Conservation (phyloP, 2,329 filamentous ascomycete species). For the Aureobasidium vineae region DNA sequence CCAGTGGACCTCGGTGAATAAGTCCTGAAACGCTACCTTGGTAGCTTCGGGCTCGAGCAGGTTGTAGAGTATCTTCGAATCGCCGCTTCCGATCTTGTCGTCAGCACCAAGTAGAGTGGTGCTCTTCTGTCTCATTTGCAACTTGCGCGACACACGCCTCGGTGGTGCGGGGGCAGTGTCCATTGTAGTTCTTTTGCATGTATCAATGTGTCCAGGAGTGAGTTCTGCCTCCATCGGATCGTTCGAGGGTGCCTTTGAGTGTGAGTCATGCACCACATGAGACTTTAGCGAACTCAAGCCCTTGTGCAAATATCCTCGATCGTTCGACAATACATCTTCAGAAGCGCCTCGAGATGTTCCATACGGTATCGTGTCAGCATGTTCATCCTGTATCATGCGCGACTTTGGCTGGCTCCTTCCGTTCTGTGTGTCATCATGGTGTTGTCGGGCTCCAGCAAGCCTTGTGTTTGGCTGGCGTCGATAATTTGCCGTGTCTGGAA, state of each 20-base stretch:
- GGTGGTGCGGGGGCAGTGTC: not conserved
- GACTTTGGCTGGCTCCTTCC: not conserved
- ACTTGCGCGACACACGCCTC: conserved; percentile 6
- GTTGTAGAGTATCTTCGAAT: conserved; percentile 70
- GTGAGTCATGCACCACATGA: not conserved
- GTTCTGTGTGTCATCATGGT: conserved; percentile 13
- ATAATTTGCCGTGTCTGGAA: conserved; percentile 31
- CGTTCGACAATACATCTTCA: not conserved
- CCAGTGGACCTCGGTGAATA: conserved; percentile 78
- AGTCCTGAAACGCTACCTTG: conserved; percentile 63
- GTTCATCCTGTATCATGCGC: not conserved
- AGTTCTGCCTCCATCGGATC: not conserved
- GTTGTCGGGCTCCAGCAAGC: conserved; percentile 18
- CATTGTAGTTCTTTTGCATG: not conserved
- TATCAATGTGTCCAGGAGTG: not conserved
- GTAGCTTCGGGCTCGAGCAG: conserved; percentile 58
- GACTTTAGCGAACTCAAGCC: not conserved
- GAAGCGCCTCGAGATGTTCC: not conserved
- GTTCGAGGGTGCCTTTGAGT: not conserved
- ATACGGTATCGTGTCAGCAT: not conserved
- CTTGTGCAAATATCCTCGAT: not conserved
- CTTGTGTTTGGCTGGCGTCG: not conserved
- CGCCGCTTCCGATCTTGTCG: conserved; percentile 63
- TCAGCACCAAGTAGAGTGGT: conserved; percentile 45
- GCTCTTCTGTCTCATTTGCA: conserved; percentile 3